These are phyloP conservation scores for Dichotomocladium elegans DNA, from an alignment of 371 early-diverging fungal genomes.

Conservation along the genomic window DNA sequence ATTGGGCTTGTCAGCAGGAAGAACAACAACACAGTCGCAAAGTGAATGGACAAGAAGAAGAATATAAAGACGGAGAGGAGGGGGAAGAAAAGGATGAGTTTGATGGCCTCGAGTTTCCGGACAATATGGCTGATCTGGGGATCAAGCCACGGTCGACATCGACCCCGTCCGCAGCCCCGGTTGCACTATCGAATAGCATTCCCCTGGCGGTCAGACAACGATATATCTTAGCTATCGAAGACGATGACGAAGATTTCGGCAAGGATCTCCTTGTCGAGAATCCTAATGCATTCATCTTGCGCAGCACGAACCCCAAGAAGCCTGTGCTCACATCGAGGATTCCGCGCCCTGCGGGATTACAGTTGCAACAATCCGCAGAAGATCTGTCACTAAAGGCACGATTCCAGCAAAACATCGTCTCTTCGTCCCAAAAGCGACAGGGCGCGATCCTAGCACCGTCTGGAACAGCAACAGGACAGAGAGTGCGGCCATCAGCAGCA, in stretches of 20 bases:
- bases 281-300: constrained; percentile 12
- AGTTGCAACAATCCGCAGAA: no score
- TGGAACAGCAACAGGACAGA: no score
- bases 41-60: neutral
- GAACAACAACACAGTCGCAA: neutral
- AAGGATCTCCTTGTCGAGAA: constrained; percentile 21
- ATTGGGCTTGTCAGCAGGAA: neutral
- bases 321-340: no score
- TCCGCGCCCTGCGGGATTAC: no score
- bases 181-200: no score
- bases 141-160: neutral
- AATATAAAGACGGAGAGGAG: neutral
- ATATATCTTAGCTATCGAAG: no score
- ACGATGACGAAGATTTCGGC: constrained; percentile 29
- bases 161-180: neutral
- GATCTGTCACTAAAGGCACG: no score
- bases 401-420: no score
- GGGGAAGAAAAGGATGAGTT: constrained; percentile 5
- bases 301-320: no score
- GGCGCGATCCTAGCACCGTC: no score
- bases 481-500: neutral
- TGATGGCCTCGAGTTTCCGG: constrained; percentile 25
- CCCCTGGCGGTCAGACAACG: no score
- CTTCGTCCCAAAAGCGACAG: no score
- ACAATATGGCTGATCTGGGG: constrained; percentile 8